Conservation (phyloP, 768 basidiomycete species). For the Lanmaoa rubissima region DNA sequence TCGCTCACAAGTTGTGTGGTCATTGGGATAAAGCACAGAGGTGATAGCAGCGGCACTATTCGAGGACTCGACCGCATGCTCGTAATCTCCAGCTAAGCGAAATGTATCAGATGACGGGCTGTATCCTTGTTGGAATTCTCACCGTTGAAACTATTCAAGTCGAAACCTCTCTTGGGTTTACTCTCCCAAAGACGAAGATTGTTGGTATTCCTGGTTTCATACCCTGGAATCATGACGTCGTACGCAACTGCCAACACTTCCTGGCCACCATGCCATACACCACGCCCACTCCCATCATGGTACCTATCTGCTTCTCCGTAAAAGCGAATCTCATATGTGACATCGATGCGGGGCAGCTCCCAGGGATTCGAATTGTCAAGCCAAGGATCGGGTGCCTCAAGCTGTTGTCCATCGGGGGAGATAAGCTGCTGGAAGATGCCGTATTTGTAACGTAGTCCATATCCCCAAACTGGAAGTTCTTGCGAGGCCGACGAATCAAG, state of each 20-base stretch:
- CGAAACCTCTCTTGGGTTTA: constrained; percentile 87
- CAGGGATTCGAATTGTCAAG: constrained; percentile 84
- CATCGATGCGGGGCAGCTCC: constrained; percentile 85
- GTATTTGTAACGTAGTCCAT: constrained; percentile 89
- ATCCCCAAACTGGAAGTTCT: constrained; percentile 94
- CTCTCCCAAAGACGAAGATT: constrained; percentile 86
- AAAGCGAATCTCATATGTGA: constrained; percentile 83
- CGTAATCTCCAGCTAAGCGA: constrained; percentile 82
- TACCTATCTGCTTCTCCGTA: constrained; percentile 79
- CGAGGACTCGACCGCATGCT: constrained; percentile 80
- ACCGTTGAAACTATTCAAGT: constrained; percentile 95
- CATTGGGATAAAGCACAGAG: constrained; percentile 93
- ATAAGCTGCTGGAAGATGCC: constrained; percentile 96
- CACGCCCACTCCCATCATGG: constrained; percentile 56
- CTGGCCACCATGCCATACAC: constrained; percentile 83
- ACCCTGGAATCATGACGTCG: constrained; percentile 90
- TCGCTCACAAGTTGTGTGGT: constrained; percentile 66
- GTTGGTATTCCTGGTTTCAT: constrained; percentile 80
- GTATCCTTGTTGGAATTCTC: neutral
- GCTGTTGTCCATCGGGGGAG: constrained; percentile 76
- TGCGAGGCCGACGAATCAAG: constrained; percentile 90
- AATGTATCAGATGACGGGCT: neutral
- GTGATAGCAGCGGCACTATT: constrained; percentile 94
- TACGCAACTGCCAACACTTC: constrained; percentile 93
- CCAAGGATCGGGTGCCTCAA: constrained; percentile 94